Evolutionary conservation across 2,329 filamentous ascomycete species (phyloP).

Genomic region (Xylaria arbuscula): DNA sequence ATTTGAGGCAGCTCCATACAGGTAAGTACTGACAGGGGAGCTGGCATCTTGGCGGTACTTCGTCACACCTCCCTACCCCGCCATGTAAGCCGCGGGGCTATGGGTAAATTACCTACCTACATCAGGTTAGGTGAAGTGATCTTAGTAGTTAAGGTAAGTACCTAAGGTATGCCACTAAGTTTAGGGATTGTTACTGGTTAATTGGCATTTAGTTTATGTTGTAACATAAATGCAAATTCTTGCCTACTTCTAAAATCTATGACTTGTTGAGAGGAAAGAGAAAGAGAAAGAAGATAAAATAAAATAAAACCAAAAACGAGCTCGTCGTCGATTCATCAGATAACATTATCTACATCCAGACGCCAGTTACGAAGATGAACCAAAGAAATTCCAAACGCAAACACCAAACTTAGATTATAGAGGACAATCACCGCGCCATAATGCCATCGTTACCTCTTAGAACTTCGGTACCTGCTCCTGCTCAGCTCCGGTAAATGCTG

Average conservation of each 20-base stretch:
- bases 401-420: not conserved
- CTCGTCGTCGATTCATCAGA: not conserved
- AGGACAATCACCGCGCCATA: not conserved
- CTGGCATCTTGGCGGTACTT: conserved; percentile 7
- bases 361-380: not conserved
- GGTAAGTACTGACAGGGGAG: not conserved
- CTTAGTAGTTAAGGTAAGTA: too few species aligned
- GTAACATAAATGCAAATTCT: too few species aligned
- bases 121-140: not conserved
- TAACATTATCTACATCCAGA: not conserved
- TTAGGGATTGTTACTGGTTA: too few species aligned
- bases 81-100: not conserved
- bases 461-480: conserved; percentile 14
- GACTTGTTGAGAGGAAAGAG: too few species aligned
- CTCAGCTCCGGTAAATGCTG: conserved; percentile 18
- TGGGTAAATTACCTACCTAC: not conserved
- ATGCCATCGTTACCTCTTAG: not conserved
- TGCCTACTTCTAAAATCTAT: too few species aligned
- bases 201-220: too few species aligned
- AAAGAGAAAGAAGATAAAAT: too few species aligned
- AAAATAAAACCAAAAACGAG: too few species aligned
- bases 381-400: not conserved
- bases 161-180: too few species aligned
- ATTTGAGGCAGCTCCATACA: not conserved
- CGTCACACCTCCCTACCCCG: conserved; percentile 5